Conservation (phyloP, 2,329 filamentous ascomycete genomes). For the Aureobasidium sp. region DNA sequence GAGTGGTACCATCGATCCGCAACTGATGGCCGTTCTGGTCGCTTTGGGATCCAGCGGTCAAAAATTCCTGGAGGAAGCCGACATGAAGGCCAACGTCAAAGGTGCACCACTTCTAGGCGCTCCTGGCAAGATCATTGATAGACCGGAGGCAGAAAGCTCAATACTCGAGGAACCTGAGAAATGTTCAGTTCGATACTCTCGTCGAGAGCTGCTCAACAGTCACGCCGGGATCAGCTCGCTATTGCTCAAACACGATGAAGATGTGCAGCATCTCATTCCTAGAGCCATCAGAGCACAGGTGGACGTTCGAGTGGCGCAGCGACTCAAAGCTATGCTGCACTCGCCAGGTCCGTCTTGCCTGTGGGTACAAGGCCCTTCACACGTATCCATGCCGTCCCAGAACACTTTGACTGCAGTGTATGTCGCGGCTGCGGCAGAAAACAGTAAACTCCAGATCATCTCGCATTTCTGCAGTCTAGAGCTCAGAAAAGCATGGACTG, state of each 20-base stretch:
- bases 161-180: too few relatives aligned
- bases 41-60: background rate
- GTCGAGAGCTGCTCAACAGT: background rate
- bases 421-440: too few relatives aligned
- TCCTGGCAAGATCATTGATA: too few relatives aligned
- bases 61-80: background rate
- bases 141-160: too few relatives aligned
- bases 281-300: background rate
- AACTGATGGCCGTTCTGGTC: too few relatives aligned
- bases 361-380: too few relatives aligned
- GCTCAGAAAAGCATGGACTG: background rate
- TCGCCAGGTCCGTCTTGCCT: too few relatives aligned
- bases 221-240: background rate
- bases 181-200: background rate
- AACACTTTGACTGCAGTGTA: too few relatives aligned
- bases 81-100: background rate
- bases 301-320: background rate
- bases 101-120: too few relatives aligned
- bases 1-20: background rate
- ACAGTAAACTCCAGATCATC: background rate
- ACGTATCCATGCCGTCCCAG: too few relatives aligned
- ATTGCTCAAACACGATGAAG: background rate
- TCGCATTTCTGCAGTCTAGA: background rate
- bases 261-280: background rate
- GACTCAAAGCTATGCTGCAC: too few relatives aligned